A percentile compares a stretch with the other conserved stretches of the same genome.
These are phyloP conservation scores for Populus hybrid DNA, from an alignment of 441 rosid genomes.

Conservation along the genomic window DNA sequence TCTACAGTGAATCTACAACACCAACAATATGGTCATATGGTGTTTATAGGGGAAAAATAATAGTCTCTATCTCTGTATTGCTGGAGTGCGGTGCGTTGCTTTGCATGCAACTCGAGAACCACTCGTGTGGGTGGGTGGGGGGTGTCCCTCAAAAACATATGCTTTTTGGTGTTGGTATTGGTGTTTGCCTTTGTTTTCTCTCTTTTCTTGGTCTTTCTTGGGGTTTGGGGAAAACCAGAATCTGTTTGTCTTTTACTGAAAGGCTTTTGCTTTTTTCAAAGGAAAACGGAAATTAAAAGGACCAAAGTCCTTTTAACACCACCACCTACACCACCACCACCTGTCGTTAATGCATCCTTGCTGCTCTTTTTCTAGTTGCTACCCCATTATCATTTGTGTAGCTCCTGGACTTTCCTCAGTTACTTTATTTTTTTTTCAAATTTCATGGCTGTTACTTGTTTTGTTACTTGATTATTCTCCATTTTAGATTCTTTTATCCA, in stretches of 20 bases:
- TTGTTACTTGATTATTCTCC: neutral
- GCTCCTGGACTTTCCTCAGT: neutral
- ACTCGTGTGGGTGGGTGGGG: conserved; percentile 62
- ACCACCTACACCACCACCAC: neutral
- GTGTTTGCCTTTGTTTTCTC: conserved; percentile 12
- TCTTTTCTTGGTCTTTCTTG: conserved; percentile 24
- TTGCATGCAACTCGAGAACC: conserved; percentile 46
- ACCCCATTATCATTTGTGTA: neutral
- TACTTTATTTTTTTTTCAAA: neutral
- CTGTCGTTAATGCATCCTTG: neutral
- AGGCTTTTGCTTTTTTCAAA: conserved; percentile 27
- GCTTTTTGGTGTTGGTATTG: conserved; percentile 21
- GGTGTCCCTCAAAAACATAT: conserved; percentile 17
- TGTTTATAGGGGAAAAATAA: neutral
- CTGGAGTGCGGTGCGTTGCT: neutral
- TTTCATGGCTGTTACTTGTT: neutral
- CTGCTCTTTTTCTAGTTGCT: neutral
- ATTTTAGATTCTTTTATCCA: neutral
- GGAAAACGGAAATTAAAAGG: conserved; percentile 23
- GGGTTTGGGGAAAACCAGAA: conserved; percentile 44
- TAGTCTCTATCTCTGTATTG: neutral
- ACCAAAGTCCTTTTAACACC: conserved; percentile 10
- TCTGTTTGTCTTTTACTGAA: conserved; percentile 33
- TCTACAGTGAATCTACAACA: neutral
- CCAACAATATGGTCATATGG: neutral